A percentile compares a stretch with the other conserved stretches of the same genome.
Evolutionary conservation across 1,284 basidiomycete genomes (phyloP).

Genomic region (Fomitopsis schrenkii): DNA sequence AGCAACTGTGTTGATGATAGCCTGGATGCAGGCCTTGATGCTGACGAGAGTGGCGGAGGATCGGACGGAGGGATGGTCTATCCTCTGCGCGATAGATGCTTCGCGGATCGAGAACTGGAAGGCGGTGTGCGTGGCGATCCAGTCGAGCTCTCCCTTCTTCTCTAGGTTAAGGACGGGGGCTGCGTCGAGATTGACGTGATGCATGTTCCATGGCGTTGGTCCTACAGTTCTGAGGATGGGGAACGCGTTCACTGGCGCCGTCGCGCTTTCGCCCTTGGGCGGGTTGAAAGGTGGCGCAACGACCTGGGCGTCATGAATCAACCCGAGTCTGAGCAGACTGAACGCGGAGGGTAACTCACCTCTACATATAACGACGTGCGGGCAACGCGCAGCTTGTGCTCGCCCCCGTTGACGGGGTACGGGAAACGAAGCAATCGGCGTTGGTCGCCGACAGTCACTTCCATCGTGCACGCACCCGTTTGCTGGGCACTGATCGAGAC

Average conservation of each 20-base stretch:
- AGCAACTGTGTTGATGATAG: background rate
- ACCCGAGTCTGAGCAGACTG: constrained; percentile 17
- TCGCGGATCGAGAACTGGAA: constrained; percentile 30
- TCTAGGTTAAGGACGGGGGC: constrained; percentile 30
- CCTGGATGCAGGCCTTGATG: background rate
- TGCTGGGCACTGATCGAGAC: background rate
- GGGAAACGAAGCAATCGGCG: background rate
- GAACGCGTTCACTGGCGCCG: background rate
- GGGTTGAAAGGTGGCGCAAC: constrained; percentile 27
- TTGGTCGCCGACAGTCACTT: background rate
- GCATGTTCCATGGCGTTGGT: constrained; percentile 35
- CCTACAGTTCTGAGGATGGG: background rate
- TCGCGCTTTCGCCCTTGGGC: constrained; percentile 20
- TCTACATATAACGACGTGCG: constrained; percentile 51
- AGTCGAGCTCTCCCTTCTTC: constrained; percentile 11
- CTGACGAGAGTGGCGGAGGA: background rate
- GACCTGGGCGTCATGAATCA: constrained; percentile 18
- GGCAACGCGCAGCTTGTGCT: constrained; percentile 27
- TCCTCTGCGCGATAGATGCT: background rate
- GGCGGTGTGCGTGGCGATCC: constrained; percentile 29
- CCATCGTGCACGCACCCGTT: background rate
- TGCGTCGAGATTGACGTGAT: constrained; percentile 34
- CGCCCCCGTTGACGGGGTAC: background rate
- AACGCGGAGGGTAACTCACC: constrained; percentile 26
- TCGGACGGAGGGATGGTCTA: background rate